A percentile compares a stretch with the other conserved stretches of the same genome.
Conservation (phyloP, 1,284 basidiomycete genomes). For the Cutaneotrichosporon sp. region DNA sequence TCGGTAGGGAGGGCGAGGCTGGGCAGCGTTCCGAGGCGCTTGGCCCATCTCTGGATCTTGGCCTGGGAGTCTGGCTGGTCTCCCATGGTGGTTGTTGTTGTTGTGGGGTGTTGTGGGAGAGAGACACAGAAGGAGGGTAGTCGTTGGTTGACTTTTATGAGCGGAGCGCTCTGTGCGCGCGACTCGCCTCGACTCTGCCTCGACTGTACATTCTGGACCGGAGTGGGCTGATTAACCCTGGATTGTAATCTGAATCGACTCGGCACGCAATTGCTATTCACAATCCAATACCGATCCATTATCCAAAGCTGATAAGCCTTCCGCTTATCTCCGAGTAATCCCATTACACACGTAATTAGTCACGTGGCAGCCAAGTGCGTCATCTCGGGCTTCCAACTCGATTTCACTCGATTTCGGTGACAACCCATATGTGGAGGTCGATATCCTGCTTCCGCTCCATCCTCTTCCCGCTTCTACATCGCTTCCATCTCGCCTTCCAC, state of each 20-base stretch:
- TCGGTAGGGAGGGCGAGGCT: slow-evolving; percentile 94
- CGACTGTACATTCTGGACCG: too few relatives aligned
- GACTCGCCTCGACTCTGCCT: too few relatives aligned
- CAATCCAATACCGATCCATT: too few relatives aligned
- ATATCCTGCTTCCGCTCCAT: background rate
- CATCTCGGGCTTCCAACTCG: background rate
- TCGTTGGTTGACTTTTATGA: background rate
- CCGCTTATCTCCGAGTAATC: background rate
- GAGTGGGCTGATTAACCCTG: too few relatives aligned
- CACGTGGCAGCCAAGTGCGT: background rate
- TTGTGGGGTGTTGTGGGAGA: background rate
- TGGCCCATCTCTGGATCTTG: slow-evolving; percentile 51
- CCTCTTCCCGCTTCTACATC: background rate
- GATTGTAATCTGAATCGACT: background rate
- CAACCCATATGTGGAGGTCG: background rate
- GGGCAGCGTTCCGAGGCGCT: slow-evolving; percentile 65
- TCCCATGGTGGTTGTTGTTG: background rate
- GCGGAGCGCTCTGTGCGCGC: too few relatives aligned
- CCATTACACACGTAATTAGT: background rate
- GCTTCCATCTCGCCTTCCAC: background rate
- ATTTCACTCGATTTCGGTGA: background rate
- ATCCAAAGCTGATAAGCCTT: background rate
- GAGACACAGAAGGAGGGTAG: background rate
- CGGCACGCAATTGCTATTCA: background rate
- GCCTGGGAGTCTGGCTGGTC: slow-evolving; percentile 16